phyloP scores from a whole-genome alignment of 2,329 filamentous ascomycete species.

The Pseudodiploospora longispora region DNA sequence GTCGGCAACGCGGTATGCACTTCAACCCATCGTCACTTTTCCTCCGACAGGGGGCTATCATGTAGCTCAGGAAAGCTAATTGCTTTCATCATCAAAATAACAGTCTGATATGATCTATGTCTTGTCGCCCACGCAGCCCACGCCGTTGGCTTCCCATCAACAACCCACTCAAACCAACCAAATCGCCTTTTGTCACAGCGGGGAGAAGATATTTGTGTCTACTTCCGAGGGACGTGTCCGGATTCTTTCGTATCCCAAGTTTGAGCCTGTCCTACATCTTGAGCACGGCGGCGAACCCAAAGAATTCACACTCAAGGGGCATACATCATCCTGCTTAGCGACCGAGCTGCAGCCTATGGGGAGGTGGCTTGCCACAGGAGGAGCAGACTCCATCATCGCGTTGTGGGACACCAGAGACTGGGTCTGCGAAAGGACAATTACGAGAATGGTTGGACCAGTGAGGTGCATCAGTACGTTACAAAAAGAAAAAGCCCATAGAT shows the following conservation, averaged over 20 bases:
- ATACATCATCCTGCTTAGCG: slow-evolving; percentile 64
- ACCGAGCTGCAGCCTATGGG: slow-evolving; percentile 64
- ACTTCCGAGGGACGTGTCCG: slow-evolving; percentile 64
- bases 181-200: slow-evolving; percentile 66
- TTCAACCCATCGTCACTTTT: background rate
- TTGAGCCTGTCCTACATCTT: slow-evolving; percentile 46
- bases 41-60: too few species aligned
- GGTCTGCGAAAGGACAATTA: slow-evolving; percentile 66
- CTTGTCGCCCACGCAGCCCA: slow-evolving; percentile 51
- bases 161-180: slow-evolving; percentile 62
- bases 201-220: slow-evolving; percentile 61
- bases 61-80: background rate
- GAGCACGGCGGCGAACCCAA: slow-evolving; percentile 35
- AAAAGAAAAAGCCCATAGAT: too few species aligned
- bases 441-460: slow-evolving; percentile 60
- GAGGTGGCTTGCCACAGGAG: slow-evolving; percentile 65
- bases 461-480: slow-evolving; percentile 52
- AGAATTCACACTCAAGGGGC: slow-evolving; percentile 59
- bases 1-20: slow-evolving; percentile 61
- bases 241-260: slow-evolving; percentile 59
- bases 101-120: slow-evolving; percentile 56
- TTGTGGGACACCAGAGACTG: slow-evolving; percentile 73
- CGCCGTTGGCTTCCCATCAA: slow-evolving; percentile 49
- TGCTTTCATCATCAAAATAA: background rate
- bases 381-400: slow-evolving; percentile 65